Percentiles rank a stretch among this genome's conserved stretches.
Conservation (phyloP, 2,329 filamentous ascomycete genomes). For the Ploettnerulaceae sp. region DNA sequence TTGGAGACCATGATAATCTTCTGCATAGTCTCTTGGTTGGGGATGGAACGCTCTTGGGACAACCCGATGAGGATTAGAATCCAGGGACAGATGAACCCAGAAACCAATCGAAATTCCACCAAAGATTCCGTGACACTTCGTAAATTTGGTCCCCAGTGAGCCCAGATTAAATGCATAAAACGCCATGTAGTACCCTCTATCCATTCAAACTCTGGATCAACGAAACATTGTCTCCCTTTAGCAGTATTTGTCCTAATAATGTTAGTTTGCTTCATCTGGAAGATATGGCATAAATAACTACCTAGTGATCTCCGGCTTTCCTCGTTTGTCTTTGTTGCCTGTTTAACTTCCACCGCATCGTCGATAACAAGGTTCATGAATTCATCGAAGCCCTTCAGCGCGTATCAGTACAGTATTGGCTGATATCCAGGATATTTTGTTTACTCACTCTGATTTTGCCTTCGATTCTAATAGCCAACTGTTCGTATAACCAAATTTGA, state of each 20-base stretch:
- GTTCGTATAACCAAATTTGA: constrained; percentile 95
- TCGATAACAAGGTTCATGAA: constrained; percentile 99
- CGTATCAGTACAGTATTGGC: constrained; percentile 19
- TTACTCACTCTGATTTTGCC: constrained; percentile 84
- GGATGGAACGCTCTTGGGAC: constrained; percentile 54
- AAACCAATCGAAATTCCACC: constrained; percentile 15
- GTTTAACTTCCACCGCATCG: constrained; percentile 87
- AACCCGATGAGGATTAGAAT: constrained; percentile 15
- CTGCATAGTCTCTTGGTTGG: constrained; percentile 75
- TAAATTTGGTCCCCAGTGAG: constrained; percentile 21
- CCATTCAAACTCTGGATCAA: constrained; percentile 48
- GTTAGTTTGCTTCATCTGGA: constrained; percentile 20
- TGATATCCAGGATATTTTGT: not conserved
- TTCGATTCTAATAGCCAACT: constrained; percentile 89
- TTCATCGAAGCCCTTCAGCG: constrained; percentile 82
- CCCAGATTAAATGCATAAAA: constrained; percentile 22
- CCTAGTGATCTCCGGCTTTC: constrained; percentile 76
- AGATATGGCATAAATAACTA: constrained; percentile 39
- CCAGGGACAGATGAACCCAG: constrained; percentile 11
- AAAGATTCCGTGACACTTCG: constrained; percentile 8
- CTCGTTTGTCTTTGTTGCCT: constrained; percentile 74
- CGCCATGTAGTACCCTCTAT: constrained; percentile 26
- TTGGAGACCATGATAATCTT: constrained; percentile 69
- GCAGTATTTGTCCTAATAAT: constrained; percentile 53
- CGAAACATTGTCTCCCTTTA: constrained; percentile 64